phyloP scores from a whole-genome alignment of 805 yeast species.

The Lipomyces anomalus region DNA sequence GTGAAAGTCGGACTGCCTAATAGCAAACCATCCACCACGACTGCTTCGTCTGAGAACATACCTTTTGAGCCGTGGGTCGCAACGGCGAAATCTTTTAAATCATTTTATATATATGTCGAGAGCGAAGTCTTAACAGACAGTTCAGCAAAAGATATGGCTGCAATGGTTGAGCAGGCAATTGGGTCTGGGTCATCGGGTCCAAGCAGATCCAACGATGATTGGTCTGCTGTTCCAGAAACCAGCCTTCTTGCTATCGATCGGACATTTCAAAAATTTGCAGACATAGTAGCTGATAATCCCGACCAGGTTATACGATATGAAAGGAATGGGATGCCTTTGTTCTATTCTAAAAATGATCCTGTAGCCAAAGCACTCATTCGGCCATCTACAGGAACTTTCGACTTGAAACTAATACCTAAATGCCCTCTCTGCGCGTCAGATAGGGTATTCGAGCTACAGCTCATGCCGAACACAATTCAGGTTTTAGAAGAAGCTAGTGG shows the following conservation, averaged over 20 bases:
- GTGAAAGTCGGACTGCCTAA: too few relatives aligned
- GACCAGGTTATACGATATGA: constrained; percentile 83
- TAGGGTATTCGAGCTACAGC: constrained; percentile 72
- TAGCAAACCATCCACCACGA: too few relatives aligned
- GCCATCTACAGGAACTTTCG: constrained; percentile 3
- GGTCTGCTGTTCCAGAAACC: constrained; percentile 24
- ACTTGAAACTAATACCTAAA: constrained; percentile 48
- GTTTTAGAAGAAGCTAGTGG: constrained; percentile 58
- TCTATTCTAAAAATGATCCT: constrained; percentile 61
- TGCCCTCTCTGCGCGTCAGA: constrained; percentile 47
- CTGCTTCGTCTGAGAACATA: too few relatives aligned
- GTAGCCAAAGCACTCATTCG: constrained; percentile 41
- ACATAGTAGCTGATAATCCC: constrained; percentile 73
- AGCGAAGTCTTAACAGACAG: constrained; percentile 19
- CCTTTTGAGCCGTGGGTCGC: constrained; percentile 15
- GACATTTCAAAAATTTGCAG: constrained; percentile 72
- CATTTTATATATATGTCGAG: constrained; percentile 24
- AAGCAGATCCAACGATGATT: constrained; percentile 13
- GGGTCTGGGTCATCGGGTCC: constrained; percentile 24
- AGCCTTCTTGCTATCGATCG: constrained; percentile 50
- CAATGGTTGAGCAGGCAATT: constrained; percentile 14
- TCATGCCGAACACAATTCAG: constrained; percentile 89
- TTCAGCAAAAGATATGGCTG: constrained; percentile 2
- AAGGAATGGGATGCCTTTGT: constrained; percentile 67
- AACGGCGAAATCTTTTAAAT: constrained; percentile 7